Conservation (phyloP, 768 basidiomycete species). For the Fomitopsis serialis region DNA sequence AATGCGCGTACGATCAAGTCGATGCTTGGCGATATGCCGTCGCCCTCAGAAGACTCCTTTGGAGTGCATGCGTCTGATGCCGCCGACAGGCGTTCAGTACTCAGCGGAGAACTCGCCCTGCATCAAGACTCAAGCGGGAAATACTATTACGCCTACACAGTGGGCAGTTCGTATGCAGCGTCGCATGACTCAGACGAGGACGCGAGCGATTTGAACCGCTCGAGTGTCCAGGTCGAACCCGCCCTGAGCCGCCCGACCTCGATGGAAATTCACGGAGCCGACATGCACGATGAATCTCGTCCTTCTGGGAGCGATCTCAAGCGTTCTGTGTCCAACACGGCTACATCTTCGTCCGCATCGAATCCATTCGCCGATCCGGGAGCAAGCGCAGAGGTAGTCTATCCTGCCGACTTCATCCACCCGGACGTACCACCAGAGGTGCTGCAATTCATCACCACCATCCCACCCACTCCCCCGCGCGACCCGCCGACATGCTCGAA, state of each 20-base stretch:
- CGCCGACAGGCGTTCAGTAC: slow-evolving; percentile 32
- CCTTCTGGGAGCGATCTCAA: background rate
- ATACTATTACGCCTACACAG: slow-evolving; percentile 72
- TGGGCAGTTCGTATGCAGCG: slow-evolving; percentile 37
- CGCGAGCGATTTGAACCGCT: slow-evolving; percentile 21
- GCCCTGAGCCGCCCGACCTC: slow-evolving; percentile 50
- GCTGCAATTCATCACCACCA: slow-evolving; percentile 36
- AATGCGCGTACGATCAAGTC: slow-evolving; percentile 61
- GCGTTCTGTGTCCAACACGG: background rate
- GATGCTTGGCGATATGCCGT: slow-evolving; percentile 52
- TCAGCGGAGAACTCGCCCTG: slow-evolving; percentile 60
- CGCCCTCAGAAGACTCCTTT: slow-evolving; percentile 50
- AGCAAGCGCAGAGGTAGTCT: slow-evolving; percentile 13
- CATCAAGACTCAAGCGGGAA: slow-evolving; percentile 64
- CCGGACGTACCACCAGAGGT: slow-evolving; percentile 45
- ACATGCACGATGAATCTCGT: background rate
- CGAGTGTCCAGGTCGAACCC: slow-evolving; percentile 13
- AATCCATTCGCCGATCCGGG: slow-evolving; percentile 11
- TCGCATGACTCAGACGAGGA: slow-evolving; percentile 56
- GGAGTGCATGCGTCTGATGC: slow-evolving; percentile 35
- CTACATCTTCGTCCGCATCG: slow-evolving; percentile 13
- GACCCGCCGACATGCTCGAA: slow-evolving; percentile 78
- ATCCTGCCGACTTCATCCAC: slow-evolving; percentile 19
- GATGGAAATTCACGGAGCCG: slow-evolving; percentile 56
- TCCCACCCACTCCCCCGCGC: slow-evolving; percentile 57